Evolutionary conservation across 331 rosid genomes (phyloP), one percentile per base, ranked within the genome.

Genomic region (Spiraea crenata): DNA sequence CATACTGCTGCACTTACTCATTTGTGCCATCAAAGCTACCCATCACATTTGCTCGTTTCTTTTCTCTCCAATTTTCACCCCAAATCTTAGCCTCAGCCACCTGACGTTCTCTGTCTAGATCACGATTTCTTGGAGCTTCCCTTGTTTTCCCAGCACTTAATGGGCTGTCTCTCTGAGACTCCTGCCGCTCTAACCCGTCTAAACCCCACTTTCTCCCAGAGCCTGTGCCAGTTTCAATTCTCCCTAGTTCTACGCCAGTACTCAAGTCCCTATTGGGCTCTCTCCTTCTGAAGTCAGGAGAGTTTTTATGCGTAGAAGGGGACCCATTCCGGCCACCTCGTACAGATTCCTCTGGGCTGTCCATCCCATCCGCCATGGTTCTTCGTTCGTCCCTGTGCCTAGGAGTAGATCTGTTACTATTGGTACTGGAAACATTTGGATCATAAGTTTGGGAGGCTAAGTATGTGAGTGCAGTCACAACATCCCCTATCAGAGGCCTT

Each of bases 61-160:
- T 89, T 60, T 91, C 99, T 70, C 97, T 87, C 96, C 93, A 91
- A 74, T 95, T 95, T 83, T 95, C 97, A 0, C 99, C 99, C 99
- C 99, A 95, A 50, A 95, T 95, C 87, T 87, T 90, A 0, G 98
- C 96, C 74, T 90, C 97, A 4, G 96, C 97, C 25, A 95, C 99
- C 0, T 92, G 97, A 3, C 97, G 96, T 66, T 95, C 99, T 80
- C 99, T 75, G 63, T 95, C 96, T 42, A 95, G 76, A 82, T 95
- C 96, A 1, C 96, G 99, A 81, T 87, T 91, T 83, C 96, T 83
- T 0, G 83, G 87, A 34, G 85, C 87, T 74, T 92, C 98, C 71
- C 95, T 83, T 20, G 77, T 84, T 83, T 89, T 87, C 80, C 88
- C 99, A 12, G 90, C 82, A 82, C 80, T 84, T 73, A 78, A 81